Conservation (phyloP, 2,329 filamentous ascomycete species). For the Aureobasidium namibiae region DNA sequence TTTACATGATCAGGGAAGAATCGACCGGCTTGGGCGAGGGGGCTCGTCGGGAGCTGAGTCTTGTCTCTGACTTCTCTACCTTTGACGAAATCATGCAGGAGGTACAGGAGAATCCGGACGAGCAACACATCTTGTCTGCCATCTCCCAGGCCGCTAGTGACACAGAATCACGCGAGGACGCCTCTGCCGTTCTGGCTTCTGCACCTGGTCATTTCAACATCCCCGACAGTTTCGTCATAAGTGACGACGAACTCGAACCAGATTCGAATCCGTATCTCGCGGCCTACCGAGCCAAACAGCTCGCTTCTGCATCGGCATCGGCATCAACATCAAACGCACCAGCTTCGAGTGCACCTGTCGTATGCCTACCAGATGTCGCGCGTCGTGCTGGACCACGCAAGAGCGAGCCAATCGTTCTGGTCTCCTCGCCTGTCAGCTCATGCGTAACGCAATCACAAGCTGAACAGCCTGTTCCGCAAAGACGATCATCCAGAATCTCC, state of each 20-base stretch:
- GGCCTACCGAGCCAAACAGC: neutral
- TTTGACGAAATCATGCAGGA: neutral
- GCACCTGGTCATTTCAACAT: neutral
- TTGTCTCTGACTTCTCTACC: neutral
- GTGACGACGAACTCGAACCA: neutral
- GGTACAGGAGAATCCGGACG: neutral
- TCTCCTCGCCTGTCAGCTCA: neutral
- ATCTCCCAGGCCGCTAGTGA: too few species aligned
- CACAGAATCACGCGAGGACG: too few species aligned
- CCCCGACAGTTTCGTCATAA: neutral
- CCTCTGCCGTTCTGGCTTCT: neutral
- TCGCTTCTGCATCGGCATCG: neutral
- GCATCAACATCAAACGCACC: neutral
- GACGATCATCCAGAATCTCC: neutral
- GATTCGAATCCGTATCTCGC: neutral
- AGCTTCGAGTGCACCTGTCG: neutral
- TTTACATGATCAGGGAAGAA: too few species aligned
- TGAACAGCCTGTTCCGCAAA: too few species aligned
- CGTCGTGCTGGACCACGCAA: neutral
- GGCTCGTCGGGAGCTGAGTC: too few species aligned
- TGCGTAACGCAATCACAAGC: neutral
- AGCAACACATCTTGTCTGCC: neutral
- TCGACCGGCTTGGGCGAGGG: too few species aligned
- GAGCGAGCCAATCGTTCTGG: neutral
- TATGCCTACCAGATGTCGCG: neutral